Conservation (phyloP, 2,329 filamentous ascomycete genomes). For the Aphanocladium album region DNA sequence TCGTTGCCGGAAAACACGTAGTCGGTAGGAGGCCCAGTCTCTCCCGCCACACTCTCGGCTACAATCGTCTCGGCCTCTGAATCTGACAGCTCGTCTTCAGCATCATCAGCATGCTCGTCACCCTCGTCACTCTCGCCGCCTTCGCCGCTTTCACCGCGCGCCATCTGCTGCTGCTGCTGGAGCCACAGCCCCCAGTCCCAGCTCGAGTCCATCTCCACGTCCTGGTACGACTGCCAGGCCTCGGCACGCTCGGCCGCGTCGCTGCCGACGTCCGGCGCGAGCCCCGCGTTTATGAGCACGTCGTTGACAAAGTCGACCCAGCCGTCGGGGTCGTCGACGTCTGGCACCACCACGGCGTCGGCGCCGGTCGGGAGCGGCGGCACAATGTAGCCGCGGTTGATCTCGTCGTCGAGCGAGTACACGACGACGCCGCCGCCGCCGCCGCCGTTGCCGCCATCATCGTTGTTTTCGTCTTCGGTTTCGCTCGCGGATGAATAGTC, state of each 20-base stretch:
- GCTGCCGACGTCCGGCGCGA: constrained; percentile 18
- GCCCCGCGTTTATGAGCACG: constrained; percentile 19
- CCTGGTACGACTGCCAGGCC: constrained; percentile 19
- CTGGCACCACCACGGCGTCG: constrained; percentile 15
- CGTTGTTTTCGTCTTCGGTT: neutral
- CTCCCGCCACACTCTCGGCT: neutral
- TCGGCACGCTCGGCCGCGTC: constrained; percentile 23
- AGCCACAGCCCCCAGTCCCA: constrained; percentile 22
- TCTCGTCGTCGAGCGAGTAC: constrained; percentile 27
- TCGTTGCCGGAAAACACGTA: neutral
- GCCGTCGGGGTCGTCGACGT: constrained; percentile 16
- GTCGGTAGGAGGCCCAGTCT: neutral
- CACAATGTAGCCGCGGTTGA: constrained; percentile 29
- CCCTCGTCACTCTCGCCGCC: constrained; percentile 3
- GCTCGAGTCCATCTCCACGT: constrained; percentile 13
- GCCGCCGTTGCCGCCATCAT: constrained; percentile 14
- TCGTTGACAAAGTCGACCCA: constrained; percentile 26
- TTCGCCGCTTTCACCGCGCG: constrained; percentile 9
- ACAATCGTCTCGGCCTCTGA: constrained; percentile 7
- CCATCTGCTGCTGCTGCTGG: constrained; percentile 12
- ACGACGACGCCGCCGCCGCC: neutral
- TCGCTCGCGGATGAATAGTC: constrained; percentile 12
- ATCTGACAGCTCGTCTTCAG: constrained; percentile 13
- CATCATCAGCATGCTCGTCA: constrained; percentile 11
- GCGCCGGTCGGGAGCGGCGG: constrained; percentile 13